Evolutionary conservation across 1,284 basidiomycete genomes (phyloP).

Genomic region (Wallemia ichthyophaga): DNA sequence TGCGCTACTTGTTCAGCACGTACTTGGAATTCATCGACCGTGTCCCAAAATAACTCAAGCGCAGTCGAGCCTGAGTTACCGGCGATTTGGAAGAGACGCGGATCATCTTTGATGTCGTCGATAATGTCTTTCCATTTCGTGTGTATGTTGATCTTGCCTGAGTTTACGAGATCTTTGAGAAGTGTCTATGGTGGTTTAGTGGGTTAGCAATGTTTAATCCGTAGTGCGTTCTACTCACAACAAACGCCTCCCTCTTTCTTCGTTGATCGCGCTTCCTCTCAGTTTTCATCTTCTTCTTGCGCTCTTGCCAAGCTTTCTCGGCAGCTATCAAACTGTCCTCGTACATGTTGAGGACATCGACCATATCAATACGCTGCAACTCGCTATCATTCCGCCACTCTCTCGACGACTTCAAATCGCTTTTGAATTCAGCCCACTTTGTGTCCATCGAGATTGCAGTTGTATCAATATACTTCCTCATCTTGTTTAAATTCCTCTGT

Average conservation of each 20-base stretch:
- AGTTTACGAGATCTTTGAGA: slow-evolving; percentile 32
- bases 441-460: slow-evolving; percentile 2
- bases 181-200: slow-evolving; percentile 21
- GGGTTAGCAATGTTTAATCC: too few species aligned
- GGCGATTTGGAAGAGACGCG: slow-evolving; percentile 53
- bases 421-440: slow-evolving; percentile 1
- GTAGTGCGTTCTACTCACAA: slow-evolving; percentile 25
- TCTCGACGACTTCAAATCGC: slow-evolving; percentile 9
- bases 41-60: slow-evolving; percentile 84
- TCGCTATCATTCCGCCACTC: slow-evolving; percentile 44
- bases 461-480: slow-evolving; percentile 15
- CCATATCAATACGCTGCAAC: slow-evolving; percentile 44
- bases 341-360: slow-evolving; percentile 67
- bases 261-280: slow-evolving; percentile 51
- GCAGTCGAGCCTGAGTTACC: slow-evolving; percentile 79
- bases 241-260: slow-evolving; percentile 65
- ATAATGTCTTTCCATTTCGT: slow-evolving; percentile 77
- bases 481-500: slow-evolving; percentile 39
- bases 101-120: slow-evolving; percentile 39
- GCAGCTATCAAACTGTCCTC: slow-evolving; percentile 65
- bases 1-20: slow-evolving; percentile 45
- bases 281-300: slow-evolving; percentile 40
- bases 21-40: slow-evolving; percentile 58
- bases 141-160: slow-evolving; percentile 41
- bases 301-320: slow-evolving; percentile 62